Conservation (phyloP, 106 monocot species). For the Xerophyta viscosa region DNA sequence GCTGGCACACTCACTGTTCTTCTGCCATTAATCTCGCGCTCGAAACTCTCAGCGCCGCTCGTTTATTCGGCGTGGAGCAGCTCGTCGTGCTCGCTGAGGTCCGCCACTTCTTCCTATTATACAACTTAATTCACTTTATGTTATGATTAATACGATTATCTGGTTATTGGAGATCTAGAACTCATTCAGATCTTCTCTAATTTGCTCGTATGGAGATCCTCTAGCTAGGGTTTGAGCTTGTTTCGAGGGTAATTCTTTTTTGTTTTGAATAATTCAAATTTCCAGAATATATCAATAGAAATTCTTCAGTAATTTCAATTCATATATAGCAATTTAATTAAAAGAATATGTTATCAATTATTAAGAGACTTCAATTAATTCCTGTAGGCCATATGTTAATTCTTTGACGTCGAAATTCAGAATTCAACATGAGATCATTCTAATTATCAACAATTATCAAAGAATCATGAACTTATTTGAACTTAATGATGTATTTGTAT, state of each 20-base stretch:
- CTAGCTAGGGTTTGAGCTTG: no score
- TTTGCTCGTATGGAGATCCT: no score
- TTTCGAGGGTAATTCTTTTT: no score
- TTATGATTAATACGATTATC: neutral
- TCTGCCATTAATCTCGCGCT: slow-evolving; percentile 91
- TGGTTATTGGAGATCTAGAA: neutral
- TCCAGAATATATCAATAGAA: no score
- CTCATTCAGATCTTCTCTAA: neutral
- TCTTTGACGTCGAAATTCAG: no score
- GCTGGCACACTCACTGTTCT: slow-evolving; percentile 95
- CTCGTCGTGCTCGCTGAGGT: slow-evolving; percentile 77
- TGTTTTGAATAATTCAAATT: no score
- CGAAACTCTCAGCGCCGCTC: slow-evolving; percentile 75
- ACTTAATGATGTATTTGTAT: neutral
- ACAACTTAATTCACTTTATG: neutral
- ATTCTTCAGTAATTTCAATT: no score
- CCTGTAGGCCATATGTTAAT: no score
- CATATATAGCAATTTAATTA: no score
- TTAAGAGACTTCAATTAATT: no score
- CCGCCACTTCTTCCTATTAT: neutral
- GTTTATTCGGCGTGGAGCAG: slow-evolving; percentile 90
- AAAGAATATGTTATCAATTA: no score
- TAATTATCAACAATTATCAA: neutral
- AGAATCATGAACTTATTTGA: neutral
- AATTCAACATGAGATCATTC: neutral